These are phyloP conservation scores for Takashimella tepidaria DNA, from an alignment of 1,284 basidiomycete genomes.

Conservation along the genomic window DNA sequence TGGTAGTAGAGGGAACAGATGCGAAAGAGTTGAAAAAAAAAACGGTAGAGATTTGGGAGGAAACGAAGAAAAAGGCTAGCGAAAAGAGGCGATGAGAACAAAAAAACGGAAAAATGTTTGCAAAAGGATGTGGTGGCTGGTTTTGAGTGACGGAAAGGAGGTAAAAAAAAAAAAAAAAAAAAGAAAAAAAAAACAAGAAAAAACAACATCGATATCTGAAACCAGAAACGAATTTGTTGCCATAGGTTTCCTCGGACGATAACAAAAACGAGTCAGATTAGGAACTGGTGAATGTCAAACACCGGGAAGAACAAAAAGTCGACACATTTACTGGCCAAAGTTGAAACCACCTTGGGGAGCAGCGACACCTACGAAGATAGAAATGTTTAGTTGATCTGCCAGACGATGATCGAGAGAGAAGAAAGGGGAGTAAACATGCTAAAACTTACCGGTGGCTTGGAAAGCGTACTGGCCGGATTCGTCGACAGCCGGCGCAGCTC, in stretches of 20 bases:
- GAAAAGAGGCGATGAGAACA: background rate
- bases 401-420: constrained; percentile 5
- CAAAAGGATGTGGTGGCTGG: constrained; percentile 3
- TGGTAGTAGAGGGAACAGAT: constrained; percentile 1
- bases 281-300: background rate
- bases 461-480: constrained; percentile 81
- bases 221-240: too few relatives aligned
- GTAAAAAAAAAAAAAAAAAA: background rate
- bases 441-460: constrained; percentile 57
- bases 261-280: background rate
- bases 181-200: background rate
- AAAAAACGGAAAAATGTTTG: constrained; percentile 1
- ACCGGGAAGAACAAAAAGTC: background rate
- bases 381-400: too few relatives aligned
- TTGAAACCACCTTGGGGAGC: constrained; percentile 93
- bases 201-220: background rate
- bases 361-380: constrained; percentile 65
- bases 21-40: constrained; percentile 4
- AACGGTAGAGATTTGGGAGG: constrained; percentile 3
- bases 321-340: constrained; percentile 54
- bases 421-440: constrained; percentile 1
- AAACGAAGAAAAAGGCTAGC: constrained; percentile 2
- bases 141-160: background rate
- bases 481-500: constrained; percentile 75
- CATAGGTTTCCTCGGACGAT: too few relatives aligned